A percentile compares a stretch with the other conserved stretches of the same genome.
These are phyloP conservation scores for Fraxinus platypoda DNA, from an alignment of 305 asterid genomes.

Conservation along the genomic window DNA sequence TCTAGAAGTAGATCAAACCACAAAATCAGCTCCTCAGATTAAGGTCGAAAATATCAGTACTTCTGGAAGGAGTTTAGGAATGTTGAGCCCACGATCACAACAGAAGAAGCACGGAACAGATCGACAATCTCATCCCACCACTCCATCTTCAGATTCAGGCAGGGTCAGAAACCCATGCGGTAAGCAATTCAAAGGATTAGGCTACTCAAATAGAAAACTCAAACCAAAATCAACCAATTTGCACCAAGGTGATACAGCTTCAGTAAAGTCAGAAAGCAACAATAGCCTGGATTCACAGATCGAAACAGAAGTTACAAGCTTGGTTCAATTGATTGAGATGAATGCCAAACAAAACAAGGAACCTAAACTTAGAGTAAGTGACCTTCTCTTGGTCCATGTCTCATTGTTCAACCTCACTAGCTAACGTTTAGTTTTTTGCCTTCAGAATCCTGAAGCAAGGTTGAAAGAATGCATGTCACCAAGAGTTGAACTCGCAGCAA, in stretches of 20 bases:
- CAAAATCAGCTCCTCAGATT: conserved; percentile 32
- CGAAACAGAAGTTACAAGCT: conserved; percentile 59
- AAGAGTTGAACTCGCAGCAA: conserved; percentile 41
- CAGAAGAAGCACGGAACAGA: conserved; percentile 36
- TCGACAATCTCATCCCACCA: conserved; percentile 35
- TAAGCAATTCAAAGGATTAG: conserved; percentile 38
- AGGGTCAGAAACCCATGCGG: conserved; percentile 35
- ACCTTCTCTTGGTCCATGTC: conserved; percentile 12
- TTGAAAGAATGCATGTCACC: conserved; percentile 36
- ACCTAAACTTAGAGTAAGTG: conserved; percentile 34
- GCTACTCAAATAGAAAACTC: conserved; percentile 37
- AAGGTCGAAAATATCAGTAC: conserved; percentile 41
- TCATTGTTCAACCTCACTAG: conserved; percentile 17
- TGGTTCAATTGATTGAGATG: conserved; percentile 35
- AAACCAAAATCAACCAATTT: conserved; percentile 39
- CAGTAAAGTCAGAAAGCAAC: conserved; percentile 75
- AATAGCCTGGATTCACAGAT: conserved; percentile 57
- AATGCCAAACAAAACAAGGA: conserved; percentile 38
- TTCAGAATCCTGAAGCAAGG: conserved; percentile 52
- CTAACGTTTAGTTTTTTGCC: conserved; percentile 29
- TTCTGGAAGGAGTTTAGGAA: conserved; percentile 43
- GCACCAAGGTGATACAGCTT: conserved; percentile 66
- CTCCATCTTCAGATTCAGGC: conserved; percentile 37
- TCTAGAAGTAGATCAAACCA: conserved; percentile 30
- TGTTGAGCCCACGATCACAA: conserved; percentile 56